Conservation (phyloP, 129 eudicot species). For the Flaveria sonorensis region DNA sequence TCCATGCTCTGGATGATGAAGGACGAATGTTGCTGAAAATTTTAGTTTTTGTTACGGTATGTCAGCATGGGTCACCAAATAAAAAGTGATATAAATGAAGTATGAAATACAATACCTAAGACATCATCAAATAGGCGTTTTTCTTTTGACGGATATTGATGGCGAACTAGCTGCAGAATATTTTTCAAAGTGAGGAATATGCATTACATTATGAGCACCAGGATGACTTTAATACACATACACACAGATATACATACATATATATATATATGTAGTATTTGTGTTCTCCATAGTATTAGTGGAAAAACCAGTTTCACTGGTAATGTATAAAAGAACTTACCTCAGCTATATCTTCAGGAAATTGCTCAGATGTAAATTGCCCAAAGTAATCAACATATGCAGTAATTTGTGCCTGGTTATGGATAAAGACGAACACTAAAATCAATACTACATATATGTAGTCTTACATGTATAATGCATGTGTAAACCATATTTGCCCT, state of each 20-base stretch:
- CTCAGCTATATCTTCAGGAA: slow-evolving; percentile 86
- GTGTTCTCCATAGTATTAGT: background rate
- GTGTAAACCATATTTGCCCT: slow-evolving; percentile 3
- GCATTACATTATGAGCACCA: slow-evolving; percentile 8
- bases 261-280: background rate
- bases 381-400: slow-evolving; percentile 94
- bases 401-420: slow-evolving; percentile 67
- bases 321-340: slow-evolving; percentile 36
- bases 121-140: slow-evolving; percentile 91
- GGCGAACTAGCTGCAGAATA: slow-evolving; percentile 75
- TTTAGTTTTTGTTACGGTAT: slow-evolving; percentile 8
- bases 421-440: slow-evolving; percentile 11
- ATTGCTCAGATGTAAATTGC: slow-evolving; percentile 87
- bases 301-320: background rate
- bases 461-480: slow-evolving; percentile 5
- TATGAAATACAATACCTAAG: slow-evolving; percentile 54
- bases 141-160: slow-evolving; percentile 78
- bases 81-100: background rate
- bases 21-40: slow-evolving; percentile 84
- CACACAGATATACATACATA: background rate
- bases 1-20: slow-evolving; percentile 98
- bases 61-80: slow-evolving; percentile 9
- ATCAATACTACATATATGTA: background rate
- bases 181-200: slow-evolving; percentile 14
- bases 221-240: background rate